Evolutionary conservation across 108 stramenopile genomes (phyloP).

Genomic region (Cyclotella distinguenda): DNA sequence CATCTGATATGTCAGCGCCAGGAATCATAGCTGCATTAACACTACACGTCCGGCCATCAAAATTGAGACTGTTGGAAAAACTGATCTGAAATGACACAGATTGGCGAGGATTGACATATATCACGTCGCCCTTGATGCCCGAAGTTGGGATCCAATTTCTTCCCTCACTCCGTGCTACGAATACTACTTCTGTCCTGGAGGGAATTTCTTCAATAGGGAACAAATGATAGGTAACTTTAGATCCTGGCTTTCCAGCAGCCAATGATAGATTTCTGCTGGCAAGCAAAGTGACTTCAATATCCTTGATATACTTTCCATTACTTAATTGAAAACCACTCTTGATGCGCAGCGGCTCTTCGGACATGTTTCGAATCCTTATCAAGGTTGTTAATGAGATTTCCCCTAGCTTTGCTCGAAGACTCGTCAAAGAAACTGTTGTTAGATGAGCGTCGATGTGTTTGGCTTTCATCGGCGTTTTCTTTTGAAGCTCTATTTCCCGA

Average conservation of each 20-base stretch:
- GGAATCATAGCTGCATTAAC: slow-evolving; percentile 17
- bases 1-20: slow-evolving; percentile 10
- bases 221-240: slow-evolving; percentile 20
- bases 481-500: background rate
- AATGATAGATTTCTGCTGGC: no score
- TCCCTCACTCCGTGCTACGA: slow-evolving; percentile 30
- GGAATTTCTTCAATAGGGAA: slow-evolving; percentile 40
- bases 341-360: slow-evolving; percentile 36
- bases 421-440: slow-evolving; percentile 24
- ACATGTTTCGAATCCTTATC: slow-evolving; percentile 27
- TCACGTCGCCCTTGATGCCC: slow-evolving; percentile 26
- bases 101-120: slow-evolving; percentile 22
- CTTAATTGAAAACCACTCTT: slow-evolving; percentile 34
- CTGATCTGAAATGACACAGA: slow-evolving; percentile 26
- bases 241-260: slow-evolving; percentile 5
- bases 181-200: slow-evolving; percentile 32
- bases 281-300: slow-evolving; percentile 12
- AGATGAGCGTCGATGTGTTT: slow-evolving; percentile 38
- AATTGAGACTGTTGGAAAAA: slow-evolving; percentile 26
- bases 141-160: slow-evolving; percentile 36
- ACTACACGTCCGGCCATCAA: slow-evolving; percentile 13
- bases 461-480: slow-evolving; percentile 3
- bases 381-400: slow-evolving; percentile 36
- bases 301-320: slow-evolving; percentile 34
- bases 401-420: slow-evolving; percentile 35